Conservation (phyloP, 352 stramenopile genomes). For the Phytophthora parvispora region DNA sequence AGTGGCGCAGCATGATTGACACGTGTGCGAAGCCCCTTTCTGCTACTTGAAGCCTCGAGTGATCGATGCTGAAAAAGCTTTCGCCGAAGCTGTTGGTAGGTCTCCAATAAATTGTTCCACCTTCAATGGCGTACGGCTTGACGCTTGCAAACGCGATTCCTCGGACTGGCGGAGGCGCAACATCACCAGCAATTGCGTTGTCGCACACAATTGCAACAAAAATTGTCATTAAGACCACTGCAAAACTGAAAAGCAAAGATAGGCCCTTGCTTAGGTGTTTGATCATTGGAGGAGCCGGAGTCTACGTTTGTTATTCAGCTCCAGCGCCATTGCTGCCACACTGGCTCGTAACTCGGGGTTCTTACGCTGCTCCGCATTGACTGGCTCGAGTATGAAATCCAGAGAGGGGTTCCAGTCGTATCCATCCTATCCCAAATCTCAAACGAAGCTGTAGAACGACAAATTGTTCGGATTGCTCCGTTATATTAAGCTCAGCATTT, state of each 20-base stretch:
- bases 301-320: not conserved
- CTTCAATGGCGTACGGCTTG: not conserved
- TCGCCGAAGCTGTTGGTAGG: not conserved
- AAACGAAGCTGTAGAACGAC: conserved; percentile 5
- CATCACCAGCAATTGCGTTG: not conserved
- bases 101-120: conserved; percentile 9
- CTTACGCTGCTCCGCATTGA: not conserved
- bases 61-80: not conserved
- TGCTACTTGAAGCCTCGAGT: not conserved
- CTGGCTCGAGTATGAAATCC: conserved; percentile 6
- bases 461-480: not conserved
- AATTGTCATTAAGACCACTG: not conserved
- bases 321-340: not conserved
- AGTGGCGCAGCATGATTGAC: conserved; percentile 17
- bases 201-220: not conserved
- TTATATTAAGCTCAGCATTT: conserved; percentile 1
- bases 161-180: not conserved
- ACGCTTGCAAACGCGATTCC: conserved; percentile 20
- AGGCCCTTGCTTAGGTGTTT: not conserved
- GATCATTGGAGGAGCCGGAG: not conserved
- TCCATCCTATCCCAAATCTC: not conserved
- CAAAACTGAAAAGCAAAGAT: not conserved
- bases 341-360: conserved; percentile 13
- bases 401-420: conserved; percentile 10
- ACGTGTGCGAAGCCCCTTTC: conserved; percentile 5